phyloP scores from a whole-genome alignment of 2,329 filamentous ascomycete genomes.

The Colletotrichum cordylinicola region DNA sequence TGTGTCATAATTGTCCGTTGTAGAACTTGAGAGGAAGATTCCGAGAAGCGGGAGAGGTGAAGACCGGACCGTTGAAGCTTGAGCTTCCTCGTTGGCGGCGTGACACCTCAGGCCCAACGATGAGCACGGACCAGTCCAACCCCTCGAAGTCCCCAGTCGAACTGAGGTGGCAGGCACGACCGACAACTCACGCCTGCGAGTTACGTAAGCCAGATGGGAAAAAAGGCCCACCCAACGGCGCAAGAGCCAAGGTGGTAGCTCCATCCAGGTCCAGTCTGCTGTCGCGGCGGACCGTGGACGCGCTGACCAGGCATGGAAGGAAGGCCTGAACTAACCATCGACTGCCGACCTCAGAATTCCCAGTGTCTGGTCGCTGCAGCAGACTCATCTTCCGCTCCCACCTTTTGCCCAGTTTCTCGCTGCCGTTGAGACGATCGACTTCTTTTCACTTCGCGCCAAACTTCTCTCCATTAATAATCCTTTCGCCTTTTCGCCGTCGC shows the following conservation, averaged over 20 bases:
- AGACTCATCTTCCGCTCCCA: neutral
- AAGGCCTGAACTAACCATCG: slow-evolving; percentile 11
- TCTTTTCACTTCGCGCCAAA: neutral
- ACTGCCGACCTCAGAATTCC: slow-evolving; percentile 14
- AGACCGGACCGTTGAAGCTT: neutral
- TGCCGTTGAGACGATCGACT: neutral
- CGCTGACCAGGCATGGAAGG: slow-evolving; percentile 8
- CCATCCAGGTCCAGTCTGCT: slow-evolving; percentile 4
- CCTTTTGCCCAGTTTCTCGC: neutral
- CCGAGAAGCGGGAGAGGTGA: neutral
- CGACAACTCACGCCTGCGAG: neutral
- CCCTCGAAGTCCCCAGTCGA: neutral
- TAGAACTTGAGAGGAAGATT: neutral
- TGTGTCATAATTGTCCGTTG: neutral
- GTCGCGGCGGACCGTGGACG: slow-evolving; percentile 20
- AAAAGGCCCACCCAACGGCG: neutral
- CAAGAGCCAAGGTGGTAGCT: slow-evolving; percentile 15
- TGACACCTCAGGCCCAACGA: neutral
- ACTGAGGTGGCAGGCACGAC: neutral
- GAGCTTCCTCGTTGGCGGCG: neutral
- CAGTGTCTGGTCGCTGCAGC: slow-evolving; percentile 8
- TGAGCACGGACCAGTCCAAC: neutral
- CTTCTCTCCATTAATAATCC: neutral
- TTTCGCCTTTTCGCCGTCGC: neutral
- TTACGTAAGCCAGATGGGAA: neutral